Evolutionary conservation across 2,329 filamentous ascomycete species (phyloP).

Genomic region (Penicillium capsulatum): DNA sequence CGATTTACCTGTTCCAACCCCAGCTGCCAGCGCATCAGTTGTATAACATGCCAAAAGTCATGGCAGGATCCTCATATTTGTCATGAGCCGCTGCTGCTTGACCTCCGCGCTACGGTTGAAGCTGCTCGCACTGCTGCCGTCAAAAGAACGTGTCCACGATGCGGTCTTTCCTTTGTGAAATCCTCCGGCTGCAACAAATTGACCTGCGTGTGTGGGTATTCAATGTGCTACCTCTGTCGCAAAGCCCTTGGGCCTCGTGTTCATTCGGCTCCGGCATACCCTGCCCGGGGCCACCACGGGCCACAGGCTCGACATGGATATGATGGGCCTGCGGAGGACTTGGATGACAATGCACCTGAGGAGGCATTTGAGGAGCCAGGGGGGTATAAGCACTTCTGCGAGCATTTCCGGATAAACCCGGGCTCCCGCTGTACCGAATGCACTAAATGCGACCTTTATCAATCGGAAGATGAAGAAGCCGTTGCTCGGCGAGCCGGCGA

Average conservation of each 20-base stretch:
- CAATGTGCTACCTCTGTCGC: conserved; percentile 97
- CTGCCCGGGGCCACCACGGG: conserved; percentile 8
- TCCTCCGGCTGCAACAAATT: conserved; percentile 94
- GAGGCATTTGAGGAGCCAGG: conserved; percentile 49
- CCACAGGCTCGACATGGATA: conserved; percentile 41
- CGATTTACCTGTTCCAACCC: conserved; percentile 73
- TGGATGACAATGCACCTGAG: conserved; percentile 9
- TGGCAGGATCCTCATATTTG: conserved; percentile 90
- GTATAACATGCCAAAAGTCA: conserved; percentile 72
- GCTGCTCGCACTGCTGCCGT: conserved; percentile 89
- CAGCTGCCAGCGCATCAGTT: conserved; percentile 66
- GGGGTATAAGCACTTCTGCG: conserved; percentile 91
- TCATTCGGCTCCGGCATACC: conserved; percentile 5
- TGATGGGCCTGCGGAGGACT: conserved; percentile 29
- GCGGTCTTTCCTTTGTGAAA: conserved; percentile 89
- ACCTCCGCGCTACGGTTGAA: conserved; percentile 84
- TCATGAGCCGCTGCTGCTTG: conserved; percentile 75
- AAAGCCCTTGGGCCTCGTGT: conserved; percentile 51
- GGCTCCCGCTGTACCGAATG: conserved; percentile 74
- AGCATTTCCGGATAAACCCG: conserved; percentile 82
- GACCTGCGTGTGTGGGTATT: conserved; percentile 90
- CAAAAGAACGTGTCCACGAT: conserved; percentile 90
- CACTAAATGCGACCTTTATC: conserved; percentile 69
- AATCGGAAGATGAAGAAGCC: conserved; percentile 67
- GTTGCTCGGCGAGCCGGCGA: conserved; percentile 65